phyloP scores from a whole-genome alignment of 2,329 filamentous ascomycete species.

The Kalmusia sp. region DNA sequence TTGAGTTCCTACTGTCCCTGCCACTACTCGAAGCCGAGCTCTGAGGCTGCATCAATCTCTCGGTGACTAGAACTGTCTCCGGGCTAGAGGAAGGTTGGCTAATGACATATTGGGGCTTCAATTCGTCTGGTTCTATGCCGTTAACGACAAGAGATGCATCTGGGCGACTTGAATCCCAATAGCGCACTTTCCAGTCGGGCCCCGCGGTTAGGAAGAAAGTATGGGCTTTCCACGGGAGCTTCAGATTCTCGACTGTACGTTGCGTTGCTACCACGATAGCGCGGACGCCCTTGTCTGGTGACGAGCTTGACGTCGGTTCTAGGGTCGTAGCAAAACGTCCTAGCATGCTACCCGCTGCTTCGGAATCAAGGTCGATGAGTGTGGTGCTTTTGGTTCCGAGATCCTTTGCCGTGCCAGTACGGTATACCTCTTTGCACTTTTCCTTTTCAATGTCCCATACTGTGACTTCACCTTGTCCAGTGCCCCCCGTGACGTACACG shows the following conservation, averaged over 20 bases:
- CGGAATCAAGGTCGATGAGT: conserved; percentile 88
- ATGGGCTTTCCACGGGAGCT: conserved; percentile 67
- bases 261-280: conserved; percentile 78
- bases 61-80: conserved; percentile 51
- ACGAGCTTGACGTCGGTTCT: conserved; percentile 54
- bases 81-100: conserved; percentile 40
- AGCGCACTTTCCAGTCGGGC: conserved; percentile 87
- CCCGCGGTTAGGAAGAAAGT: conserved; percentile 88
- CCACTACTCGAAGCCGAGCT: conserved; percentile 12
- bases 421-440: conserved; percentile 87
- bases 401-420: conserved; percentile 57
- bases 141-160: conserved; percentile 83
- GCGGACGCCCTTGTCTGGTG: conserved; percentile 72
- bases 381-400: conserved; percentile 62
- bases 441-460: conserved; percentile 96
- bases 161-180: conserved; percentile 85
- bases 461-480: conserved; percentile 84
- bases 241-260: conserved; percentile 71
- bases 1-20: conserved; percentile 33
- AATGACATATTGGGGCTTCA: conserved; percentile 70
- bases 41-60: conserved; percentile 38
- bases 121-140: conserved; percentile 74
- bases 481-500: conserved; percentile 89
- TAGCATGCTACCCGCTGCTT: conserved; percentile 83
- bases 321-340: conserved; percentile 80